phyloP scores from a whole-genome alignment of 2,329 filamentous ascomycete genomes.

The Nemania serpens region DNA sequence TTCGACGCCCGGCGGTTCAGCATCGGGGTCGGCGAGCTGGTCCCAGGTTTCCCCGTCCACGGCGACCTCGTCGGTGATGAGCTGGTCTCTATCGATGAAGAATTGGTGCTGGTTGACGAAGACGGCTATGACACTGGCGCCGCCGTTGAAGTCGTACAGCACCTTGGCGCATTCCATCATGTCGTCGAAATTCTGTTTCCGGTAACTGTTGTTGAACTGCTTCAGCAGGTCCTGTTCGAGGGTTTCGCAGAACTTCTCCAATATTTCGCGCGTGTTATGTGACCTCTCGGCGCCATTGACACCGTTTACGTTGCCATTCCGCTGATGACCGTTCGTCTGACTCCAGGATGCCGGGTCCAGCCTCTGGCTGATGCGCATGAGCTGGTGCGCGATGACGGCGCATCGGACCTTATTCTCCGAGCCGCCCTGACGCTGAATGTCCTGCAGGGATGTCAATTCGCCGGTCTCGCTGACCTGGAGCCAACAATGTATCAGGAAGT shows the following conservation, averaged over 20 bases:
- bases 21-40: conserved; percentile 88
- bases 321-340: conserved; percentile 59
- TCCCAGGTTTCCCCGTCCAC: conserved; percentile 84
- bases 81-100: conserved; percentile 94
- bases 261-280: conserved; percentile 79
- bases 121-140: conserved; percentile 89
- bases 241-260: conserved; percentile 96
- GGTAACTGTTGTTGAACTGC: conserved; percentile 97
- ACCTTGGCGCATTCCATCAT: conserved; percentile 98
- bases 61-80: conserved; percentile 83
- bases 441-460: conserved; percentile 83
- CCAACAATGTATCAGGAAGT: conserved; percentile 96
- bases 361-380: conserved; percentile 91
- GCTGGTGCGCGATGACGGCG: conserved; percentile 88
- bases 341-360: conserved; percentile 79
- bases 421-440: conserved; percentile 81
- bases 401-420: conserved; percentile 93
- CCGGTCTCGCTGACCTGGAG: conserved; percentile 91
- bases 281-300: conserved; percentile 48
- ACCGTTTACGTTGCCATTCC: conserved; percentile 57
- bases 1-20: conserved; percentile 88
- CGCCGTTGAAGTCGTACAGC: conserved; percentile 93
- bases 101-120: conserved; percentile 99
- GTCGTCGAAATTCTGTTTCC: conserved; percentile 92
- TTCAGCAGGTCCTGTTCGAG: conserved; percentile 93